Evolutionary conservation across 768 basidiomycete species (phyloP).

Genomic region (Candolleomyces efflorescens): DNA sequence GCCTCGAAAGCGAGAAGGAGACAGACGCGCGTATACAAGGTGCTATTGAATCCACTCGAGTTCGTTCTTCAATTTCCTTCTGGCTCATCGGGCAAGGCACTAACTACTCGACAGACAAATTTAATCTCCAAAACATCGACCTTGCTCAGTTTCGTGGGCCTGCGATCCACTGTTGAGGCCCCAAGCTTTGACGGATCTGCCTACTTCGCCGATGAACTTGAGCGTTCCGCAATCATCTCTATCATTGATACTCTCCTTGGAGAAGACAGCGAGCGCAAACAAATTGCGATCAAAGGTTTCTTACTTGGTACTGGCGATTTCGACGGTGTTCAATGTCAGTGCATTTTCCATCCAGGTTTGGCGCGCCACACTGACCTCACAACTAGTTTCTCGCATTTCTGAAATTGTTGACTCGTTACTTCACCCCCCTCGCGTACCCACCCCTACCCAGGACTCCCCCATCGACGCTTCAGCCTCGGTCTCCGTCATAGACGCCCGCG

Average conservation of each 20-base stretch:
- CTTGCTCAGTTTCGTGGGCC: slow-evolving; percentile 54
- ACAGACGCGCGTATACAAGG: slow-evolving; percentile 52
- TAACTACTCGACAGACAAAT: slow-evolving; percentile 33
- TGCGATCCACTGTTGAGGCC: slow-evolving; percentile 46
- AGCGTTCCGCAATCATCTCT: slow-evolving; percentile 51
- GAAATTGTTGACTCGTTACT: slow-evolving; percentile 54
- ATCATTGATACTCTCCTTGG: slow-evolving; percentile 53
- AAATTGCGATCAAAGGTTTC: slow-evolving; percentile 49
- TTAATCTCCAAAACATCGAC: slow-evolving; percentile 40
- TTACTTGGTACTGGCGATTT: slow-evolving; percentile 55
- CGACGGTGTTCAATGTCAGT: slow-evolving; percentile 61
- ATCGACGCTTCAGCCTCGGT: slow-evolving; percentile 16
- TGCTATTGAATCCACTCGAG: slow-evolving; percentile 58
- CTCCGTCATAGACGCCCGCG: slow-evolving; percentile 23
- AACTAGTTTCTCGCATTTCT: slow-evolving; percentile 54
- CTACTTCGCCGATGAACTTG: slow-evolving; percentile 44
- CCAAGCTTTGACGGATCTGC: slow-evolving; percentile 39
- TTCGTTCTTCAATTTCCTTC: slow-evolving; percentile 21
- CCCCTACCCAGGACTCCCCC: slow-evolving; percentile 32
- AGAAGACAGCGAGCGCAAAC: slow-evolving; percentile 47
- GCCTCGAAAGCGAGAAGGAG: slow-evolving; percentile 50
- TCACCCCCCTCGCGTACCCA: slow-evolving; percentile 42
- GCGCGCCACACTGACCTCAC: slow-evolving; percentile 8
- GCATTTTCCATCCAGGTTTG: slow-evolving; percentile 6
- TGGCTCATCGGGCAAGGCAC: not conserved